Evolutionary conservation across 129 eudicot species (phyloP).

Genomic region (Chrysanthemum seticuspe): DNA sequence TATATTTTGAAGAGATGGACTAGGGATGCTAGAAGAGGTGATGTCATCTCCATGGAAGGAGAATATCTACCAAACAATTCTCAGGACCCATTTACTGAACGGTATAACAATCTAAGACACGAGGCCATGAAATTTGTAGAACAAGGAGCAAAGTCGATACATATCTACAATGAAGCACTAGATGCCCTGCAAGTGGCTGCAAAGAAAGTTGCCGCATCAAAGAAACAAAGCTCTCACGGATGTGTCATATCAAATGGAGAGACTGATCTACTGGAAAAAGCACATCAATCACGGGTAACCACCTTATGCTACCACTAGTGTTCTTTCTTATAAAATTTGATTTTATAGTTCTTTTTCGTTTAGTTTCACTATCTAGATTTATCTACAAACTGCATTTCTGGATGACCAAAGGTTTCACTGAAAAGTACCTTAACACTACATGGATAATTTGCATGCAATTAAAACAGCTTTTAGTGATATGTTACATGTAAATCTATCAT

Average conservation of each 20-base stretch:
- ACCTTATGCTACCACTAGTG: slow-evolving; percentile 4
- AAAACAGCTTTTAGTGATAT: not conserved
- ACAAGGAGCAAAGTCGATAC: slow-evolving; percentile 76
- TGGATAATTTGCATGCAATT: not conserved
- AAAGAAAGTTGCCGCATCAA: slow-evolving; percentile 56
- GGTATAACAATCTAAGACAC: slow-evolving; percentile 57
- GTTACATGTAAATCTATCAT: not conserved
- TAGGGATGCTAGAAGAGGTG: slow-evolving; percentile 57
- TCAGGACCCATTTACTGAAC: slow-evolving; percentile 43
- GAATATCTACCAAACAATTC: slow-evolving; percentile 36
- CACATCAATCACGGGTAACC: slow-evolving; percentile 44
- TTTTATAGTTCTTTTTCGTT: too few species aligned
- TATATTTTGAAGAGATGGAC: slow-evolving; percentile 78
- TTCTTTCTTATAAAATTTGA: not conserved
- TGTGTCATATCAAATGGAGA: slow-evolving; percentile 24
- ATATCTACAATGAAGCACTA: slow-evolving; percentile 59
- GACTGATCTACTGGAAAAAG: slow-evolving; percentile 25
- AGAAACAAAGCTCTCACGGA: slow-evolving; percentile 45
- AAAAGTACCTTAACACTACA: not conserved
- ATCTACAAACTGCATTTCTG: too few species aligned
- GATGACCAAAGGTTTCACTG: too few species aligned
- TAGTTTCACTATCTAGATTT: too few species aligned
- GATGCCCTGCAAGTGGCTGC: slow-evolving; percentile 75
- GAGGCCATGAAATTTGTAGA: slow-evolving; percentile 80
- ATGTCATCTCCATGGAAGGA: not conserved